Evolutionary conservation across 2,329 filamentous ascomycete species (phyloP).

Genomic region (Aureobasidium lini): DNA sequence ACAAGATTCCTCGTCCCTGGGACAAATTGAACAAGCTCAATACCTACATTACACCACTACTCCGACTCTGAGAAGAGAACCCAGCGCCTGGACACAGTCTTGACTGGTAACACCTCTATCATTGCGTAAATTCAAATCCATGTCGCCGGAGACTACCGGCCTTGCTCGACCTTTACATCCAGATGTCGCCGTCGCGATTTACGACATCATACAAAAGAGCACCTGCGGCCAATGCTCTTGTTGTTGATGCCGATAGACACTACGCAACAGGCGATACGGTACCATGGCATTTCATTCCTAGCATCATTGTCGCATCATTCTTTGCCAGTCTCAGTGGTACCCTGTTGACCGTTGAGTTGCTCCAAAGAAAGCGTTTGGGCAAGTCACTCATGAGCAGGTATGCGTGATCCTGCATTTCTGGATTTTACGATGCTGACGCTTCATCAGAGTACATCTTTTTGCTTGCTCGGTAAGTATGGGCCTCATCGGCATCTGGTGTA

Average conservation of each 20-base stretch:
- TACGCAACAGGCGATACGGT: slow-evolving; percentile 30
- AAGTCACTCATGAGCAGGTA: slow-evolving; percentile 65
- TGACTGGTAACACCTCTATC: too few relatives aligned
- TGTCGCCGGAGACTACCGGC: too few relatives aligned
- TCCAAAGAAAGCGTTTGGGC: slow-evolving; percentile 66
- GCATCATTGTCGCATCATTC: slow-evolving; percentile 62
- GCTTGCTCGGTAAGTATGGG: slow-evolving; percentile 38
- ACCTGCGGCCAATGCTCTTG: neutral
- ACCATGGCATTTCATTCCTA: slow-evolving; percentile 38
- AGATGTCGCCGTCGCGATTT: neutral
- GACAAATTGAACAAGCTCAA: too few relatives aligned
- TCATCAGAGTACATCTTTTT: slow-evolving; percentile 29
- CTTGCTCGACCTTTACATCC: neutral
- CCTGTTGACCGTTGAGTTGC: slow-evolving; percentile 70
- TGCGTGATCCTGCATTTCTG: slow-evolving; percentile 17
- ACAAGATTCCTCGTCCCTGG: too few relatives aligned
- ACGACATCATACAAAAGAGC: neutral
- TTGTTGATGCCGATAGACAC: neutral
- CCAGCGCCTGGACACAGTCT: too few relatives aligned
- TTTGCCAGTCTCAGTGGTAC: slow-evolving; percentile 68
- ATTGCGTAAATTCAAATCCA: too few relatives aligned
- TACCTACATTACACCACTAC: too few relatives aligned
- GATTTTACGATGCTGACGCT: neutral
- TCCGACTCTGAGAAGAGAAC: too few relatives aligned
- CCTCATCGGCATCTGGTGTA: slow-evolving; percentile 44